phyloP scores from a whole-genome alignment of 768 basidiomycete species.

The Suillus ampliporus region DNA sequence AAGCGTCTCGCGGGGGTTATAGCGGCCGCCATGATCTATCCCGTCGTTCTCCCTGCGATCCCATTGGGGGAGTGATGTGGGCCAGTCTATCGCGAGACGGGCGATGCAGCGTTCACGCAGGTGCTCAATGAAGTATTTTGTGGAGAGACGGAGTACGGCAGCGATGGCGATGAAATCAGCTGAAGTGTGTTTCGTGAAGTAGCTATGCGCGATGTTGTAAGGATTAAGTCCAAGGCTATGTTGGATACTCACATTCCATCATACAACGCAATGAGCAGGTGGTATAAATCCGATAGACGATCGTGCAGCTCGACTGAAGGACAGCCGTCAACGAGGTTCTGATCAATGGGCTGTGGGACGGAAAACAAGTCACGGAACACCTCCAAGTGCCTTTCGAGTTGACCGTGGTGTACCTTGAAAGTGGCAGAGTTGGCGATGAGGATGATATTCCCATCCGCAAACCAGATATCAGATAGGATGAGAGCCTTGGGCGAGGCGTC shows the following conservation, averaged over 20 bases:
- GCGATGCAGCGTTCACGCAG: slow-evolving; percentile 65
- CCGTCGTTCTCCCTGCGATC: slow-evolving; percentile 66
- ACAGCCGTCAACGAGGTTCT: slow-evolving; percentile 62
- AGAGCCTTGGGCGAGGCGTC: slow-evolving; percentile 27
- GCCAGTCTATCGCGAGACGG: slow-evolving; percentile 70
- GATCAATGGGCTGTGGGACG: slow-evolving; percentile 60
- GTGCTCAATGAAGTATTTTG: slow-evolving; percentile 77
- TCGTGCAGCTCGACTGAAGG: slow-evolving; percentile 67
- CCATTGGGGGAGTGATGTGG: slow-evolving; percentile 69
- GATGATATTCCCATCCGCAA: slow-evolving; percentile 72
- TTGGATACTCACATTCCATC: slow-evolving; percentile 69
- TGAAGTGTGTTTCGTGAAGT: slow-evolving; percentile 55
- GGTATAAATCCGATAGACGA: slow-evolving; percentile 66
- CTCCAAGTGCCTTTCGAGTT: slow-evolving; percentile 76
- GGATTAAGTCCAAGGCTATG: not conserved
- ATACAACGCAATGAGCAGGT: slow-evolving; percentile 72
- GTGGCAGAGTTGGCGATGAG: slow-evolving; percentile 60
- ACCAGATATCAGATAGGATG: slow-evolving; percentile 69
- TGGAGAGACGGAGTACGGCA: slow-evolving; percentile 71
- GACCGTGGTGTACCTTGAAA: slow-evolving; percentile 79
- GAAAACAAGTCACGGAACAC: slow-evolving; percentile 73
- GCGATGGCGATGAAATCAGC: slow-evolving; percentile 64
- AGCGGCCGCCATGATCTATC: slow-evolving; percentile 44
- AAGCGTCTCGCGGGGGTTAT: slow-evolving; percentile 61
- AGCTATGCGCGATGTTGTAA: slow-evolving; percentile 42